Conservation (phyloP, 2,329 filamentous ascomycete genomes). For the Alternaria dauci region DNA sequence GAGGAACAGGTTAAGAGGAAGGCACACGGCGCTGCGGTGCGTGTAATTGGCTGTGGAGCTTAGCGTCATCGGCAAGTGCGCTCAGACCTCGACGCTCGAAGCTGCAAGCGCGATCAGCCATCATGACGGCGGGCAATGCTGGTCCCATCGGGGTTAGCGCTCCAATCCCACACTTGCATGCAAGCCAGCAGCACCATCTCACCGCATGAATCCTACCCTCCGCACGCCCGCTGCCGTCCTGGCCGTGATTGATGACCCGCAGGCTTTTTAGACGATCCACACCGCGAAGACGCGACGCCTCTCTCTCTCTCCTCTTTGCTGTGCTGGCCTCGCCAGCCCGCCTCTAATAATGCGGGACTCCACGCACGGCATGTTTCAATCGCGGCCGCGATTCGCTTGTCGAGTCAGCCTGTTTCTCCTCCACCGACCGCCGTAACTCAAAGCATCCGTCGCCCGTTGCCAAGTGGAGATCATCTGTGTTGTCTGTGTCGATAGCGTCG, state of each 20-base stretch:
- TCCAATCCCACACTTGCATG: slow-evolving; percentile 15
- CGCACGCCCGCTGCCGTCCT: slow-evolving; percentile 14
- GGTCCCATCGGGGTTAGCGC: slow-evolving; percentile 11
- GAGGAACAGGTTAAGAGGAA: slow-evolving; percentile 38
- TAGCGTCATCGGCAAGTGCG: slow-evolving; percentile 32
- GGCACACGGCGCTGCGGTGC: slow-evolving; percentile 23
- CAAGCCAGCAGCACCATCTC: slow-evolving; percentile 23
- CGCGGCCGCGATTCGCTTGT: slow-evolving; percentile 20
- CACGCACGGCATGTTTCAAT: slow-evolving; percentile 31
- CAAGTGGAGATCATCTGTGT: slow-evolving; percentile 39
- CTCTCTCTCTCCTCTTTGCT: slow-evolving; percentile 8
- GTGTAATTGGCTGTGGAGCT: slow-evolving; percentile 30
- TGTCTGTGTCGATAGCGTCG: slow-evolving; percentile 34
- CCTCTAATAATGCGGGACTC: slow-evolving; percentile 17
- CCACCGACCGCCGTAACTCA: slow-evolving; percentile 24
- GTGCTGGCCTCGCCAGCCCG: slow-evolving; percentile 13
- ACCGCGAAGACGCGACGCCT: slow-evolving; percentile 2
- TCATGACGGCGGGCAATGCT: slow-evolving; percentile 11
- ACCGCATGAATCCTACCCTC: slow-evolving; percentile 27
- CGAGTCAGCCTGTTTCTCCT: slow-evolving; percentile 25
- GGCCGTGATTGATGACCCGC: slow-evolving; percentile 21
- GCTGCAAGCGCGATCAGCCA: slow-evolving; percentile 31
- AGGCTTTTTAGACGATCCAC: slow-evolving; percentile 10
- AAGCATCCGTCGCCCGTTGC: slow-evolving; percentile 32
- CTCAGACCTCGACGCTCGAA: slow-evolving; percentile 23